Percentiles rank a stretch among this genome's conserved stretches.
phyloP scores from a whole-genome alignment of 176 grass and related monocot species.

The Oryza glumipatula region DNA sequence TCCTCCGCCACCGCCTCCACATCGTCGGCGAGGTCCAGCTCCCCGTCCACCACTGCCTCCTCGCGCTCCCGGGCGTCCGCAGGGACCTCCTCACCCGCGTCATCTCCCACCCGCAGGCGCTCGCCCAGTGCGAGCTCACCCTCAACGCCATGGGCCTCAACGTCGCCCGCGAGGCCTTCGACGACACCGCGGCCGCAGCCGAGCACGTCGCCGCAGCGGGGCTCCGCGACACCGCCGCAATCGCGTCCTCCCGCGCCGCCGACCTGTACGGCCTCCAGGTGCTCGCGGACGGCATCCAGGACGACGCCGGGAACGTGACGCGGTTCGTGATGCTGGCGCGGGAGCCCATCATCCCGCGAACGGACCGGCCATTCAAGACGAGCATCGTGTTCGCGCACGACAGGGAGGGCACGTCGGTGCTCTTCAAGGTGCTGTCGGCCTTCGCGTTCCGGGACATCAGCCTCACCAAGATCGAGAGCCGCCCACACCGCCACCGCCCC shows the following conservation, averaged over 20 bases:
- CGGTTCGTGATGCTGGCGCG: slow-evolving; percentile 85
- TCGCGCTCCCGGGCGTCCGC: slow-evolving; percentile 73
- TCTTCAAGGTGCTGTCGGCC: slow-evolving; percentile 89
- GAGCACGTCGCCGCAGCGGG: slow-evolving; percentile 57
- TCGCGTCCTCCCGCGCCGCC: slow-evolving; percentile 69
- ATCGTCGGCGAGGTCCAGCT: slow-evolving; percentile 95
- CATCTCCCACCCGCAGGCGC: slow-evolving; percentile 87
- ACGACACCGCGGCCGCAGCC: slow-evolving; percentile 81
- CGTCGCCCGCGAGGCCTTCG: slow-evolving; percentile 84
- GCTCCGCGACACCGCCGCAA: slow-evolving; percentile 73
- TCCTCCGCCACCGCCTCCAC: slow-evolving; percentile 80
- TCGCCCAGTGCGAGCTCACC: slow-evolving; percentile 84
- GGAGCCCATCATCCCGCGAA: slow-evolving; percentile 86
- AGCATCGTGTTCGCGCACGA: slow-evolving; percentile 93
- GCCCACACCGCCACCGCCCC: slow-evolving; percentile 60
- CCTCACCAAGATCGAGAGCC: slow-evolving; percentile 91
- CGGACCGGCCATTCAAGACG: slow-evolving; percentile 84
- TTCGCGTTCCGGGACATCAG: slow-evolving; percentile 91
- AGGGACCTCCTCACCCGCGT: slow-evolving; percentile 79
- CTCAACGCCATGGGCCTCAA: slow-evolving; percentile 83
- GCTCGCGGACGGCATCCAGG: slow-evolving; percentile 85
- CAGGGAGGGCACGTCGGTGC: slow-evolving; percentile 70
- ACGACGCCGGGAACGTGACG: slow-evolving; percentile 67
- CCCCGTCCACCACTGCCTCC: slow-evolving; percentile 85
- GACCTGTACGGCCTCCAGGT: slow-evolving; percentile 79